Conservation (phyloP, 148 eudicot species). For the Tetragonia tetragonoides region DNA sequence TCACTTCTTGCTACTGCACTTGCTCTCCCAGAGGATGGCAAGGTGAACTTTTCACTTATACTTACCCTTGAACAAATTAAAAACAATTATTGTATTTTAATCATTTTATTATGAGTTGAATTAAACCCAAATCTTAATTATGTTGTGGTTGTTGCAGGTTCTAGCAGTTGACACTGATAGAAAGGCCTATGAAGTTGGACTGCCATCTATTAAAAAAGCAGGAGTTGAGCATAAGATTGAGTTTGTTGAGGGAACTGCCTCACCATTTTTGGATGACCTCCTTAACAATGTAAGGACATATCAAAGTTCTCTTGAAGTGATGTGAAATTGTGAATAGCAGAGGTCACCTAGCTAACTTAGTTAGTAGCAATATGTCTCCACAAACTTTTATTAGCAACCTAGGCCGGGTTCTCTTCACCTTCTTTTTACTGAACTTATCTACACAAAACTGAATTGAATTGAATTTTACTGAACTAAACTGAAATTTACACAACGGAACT, state of each 20-base stretch:
- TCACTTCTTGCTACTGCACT: conserved; percentile 62
- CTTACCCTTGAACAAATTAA: no score
- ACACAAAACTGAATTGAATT: no score
- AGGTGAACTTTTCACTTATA: conserved; percentile 18
- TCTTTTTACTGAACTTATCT: no score
- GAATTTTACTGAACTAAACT: no score
- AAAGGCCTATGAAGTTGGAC: conserved; percentile 26
- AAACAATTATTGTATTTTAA: no score
- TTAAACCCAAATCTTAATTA: not conserved
- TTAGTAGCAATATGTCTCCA: no score
- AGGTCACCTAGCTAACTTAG: not conserved
- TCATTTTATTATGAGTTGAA: no score
- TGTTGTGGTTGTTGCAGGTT: conserved; percentile 13
- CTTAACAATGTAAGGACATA: conserved; percentile 16
- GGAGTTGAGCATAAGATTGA: conserved; percentile 24
- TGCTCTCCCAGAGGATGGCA: conserved; percentile 63
- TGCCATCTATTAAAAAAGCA: conserved; percentile 22
- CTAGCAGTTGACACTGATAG: conserved; percentile 20
- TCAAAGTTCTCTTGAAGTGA: not conserved
- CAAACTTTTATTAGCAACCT: no score
- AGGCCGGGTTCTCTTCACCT: no score
- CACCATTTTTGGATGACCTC: conserved; percentile 10
- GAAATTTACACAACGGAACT: no score
- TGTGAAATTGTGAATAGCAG: no score
- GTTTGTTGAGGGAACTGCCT: conserved; percentile 21